Conservation (phyloP, 2,329 filamentous ascomycete genomes). For the Zymoseptoria tritici region DNA sequence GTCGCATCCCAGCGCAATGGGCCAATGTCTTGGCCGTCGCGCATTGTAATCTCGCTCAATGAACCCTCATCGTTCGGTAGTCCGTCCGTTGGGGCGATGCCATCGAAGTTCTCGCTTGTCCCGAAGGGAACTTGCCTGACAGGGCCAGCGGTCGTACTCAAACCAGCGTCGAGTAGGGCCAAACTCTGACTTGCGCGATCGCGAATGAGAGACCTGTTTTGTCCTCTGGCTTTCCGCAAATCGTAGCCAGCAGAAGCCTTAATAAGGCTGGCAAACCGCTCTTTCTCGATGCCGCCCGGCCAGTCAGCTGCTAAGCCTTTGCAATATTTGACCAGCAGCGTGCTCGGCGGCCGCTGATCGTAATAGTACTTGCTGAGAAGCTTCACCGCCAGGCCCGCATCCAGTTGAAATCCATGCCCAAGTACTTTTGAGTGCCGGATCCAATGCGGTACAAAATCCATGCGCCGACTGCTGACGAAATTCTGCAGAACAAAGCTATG, state of each 20-base stretch:
- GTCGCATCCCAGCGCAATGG: background rate
- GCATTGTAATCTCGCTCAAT: background rate
- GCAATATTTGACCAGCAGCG: slow-evolving; percentile 22
- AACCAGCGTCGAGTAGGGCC: background rate
- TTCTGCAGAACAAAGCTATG: slow-evolving; percentile 18
- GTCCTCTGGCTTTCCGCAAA: slow-evolving; percentile 14
- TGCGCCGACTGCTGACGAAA: slow-evolving; percentile 14
- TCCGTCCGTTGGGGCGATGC: background rate
- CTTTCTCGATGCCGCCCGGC: slow-evolving; percentile 12
- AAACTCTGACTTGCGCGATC: slow-evolving; percentile 4
- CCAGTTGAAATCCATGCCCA: slow-evolving; percentile 14
- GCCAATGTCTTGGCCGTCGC: background rate
- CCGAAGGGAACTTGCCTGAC: background rate
- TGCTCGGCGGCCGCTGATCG: slow-evolving; percentile 21
- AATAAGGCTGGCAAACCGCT: slow-evolving; percentile 9
- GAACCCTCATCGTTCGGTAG: background rate
- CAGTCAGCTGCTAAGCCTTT: slow-evolving; percentile 12
- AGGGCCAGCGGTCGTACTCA: background rate
- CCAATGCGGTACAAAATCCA: slow-evolving; percentile 22
- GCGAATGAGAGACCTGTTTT: background rate
- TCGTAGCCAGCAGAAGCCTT: slow-evolving; percentile 23
- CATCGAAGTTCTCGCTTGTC: background rate
- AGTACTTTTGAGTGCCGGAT: slow-evolving; percentile 12
- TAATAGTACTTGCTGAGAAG: slow-evolving; percentile 23
- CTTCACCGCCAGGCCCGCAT: slow-evolving; percentile 10